phyloP scores from a whole-genome alignment of 2,329 filamentous ascomycete genomes.

The Fusarium pininemorale region DNA sequence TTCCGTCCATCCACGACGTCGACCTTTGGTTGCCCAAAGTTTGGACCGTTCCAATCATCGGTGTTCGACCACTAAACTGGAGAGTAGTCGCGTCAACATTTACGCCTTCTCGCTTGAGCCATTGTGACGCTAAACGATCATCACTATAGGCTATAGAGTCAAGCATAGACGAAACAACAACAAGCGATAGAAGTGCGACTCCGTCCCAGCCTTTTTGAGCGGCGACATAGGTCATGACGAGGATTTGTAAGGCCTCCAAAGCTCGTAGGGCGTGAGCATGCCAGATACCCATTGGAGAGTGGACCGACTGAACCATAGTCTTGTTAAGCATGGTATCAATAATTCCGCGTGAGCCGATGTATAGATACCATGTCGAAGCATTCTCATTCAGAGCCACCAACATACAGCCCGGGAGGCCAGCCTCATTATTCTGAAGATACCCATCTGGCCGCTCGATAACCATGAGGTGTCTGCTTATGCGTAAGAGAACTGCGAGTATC shows the following conservation, averaged over 20 bases:
- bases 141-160: neutral
- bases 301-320: neutral
- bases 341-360: neutral
- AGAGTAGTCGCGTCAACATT: neutral
- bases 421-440: neutral
- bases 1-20: neutral
- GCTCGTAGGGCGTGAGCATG: neutral
- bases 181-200: neutral
- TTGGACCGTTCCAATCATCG: neutral
- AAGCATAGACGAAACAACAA: neutral
- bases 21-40: neutral
- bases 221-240: neutral
- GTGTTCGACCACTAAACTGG: neutral
- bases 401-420: neutral
- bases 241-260: neutral
- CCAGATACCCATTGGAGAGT: neutral
- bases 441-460: neutral
- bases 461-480: neutral
- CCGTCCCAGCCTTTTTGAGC: neutral
- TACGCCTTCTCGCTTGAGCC: neutral
- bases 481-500: neutral
- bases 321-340: neutral
- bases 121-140: neutral
- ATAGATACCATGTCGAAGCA: neutral
- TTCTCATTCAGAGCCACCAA: neutral